A percentile compares a stretch with the other conserved stretches of the same genome.
Evolutionary conservation across 179 eudicot species (phyloP).

Genomic region (Gypsophila paniculata): DNA sequence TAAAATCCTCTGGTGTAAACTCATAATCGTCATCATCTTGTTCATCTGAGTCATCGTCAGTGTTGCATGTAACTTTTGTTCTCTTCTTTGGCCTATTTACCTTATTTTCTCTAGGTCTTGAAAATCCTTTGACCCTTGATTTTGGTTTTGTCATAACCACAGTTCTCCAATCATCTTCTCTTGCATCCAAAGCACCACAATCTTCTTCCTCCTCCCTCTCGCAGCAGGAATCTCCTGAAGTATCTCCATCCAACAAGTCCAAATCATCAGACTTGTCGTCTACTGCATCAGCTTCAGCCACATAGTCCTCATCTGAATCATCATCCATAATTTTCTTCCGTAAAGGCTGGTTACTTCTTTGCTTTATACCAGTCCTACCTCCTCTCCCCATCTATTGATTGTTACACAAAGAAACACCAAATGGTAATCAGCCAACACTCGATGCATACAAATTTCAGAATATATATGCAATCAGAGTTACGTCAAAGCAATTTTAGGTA

Average conservation of each 20-base stretch:
- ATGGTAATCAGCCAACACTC: slow-evolving; percentile 1
- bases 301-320: slow-evolving; percentile 70
- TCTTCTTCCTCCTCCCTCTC: slow-evolving; percentile 11
- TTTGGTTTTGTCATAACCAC: slow-evolving; percentile 26
- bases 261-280: slow-evolving; percentile 55
- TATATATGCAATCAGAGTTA: slow-evolving; percentile 15
- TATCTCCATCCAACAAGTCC: slow-evolving; percentile 46
- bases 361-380: slow-evolving; percentile 36
- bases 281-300: slow-evolving; percentile 50
- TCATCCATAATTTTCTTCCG: slow-evolving; percentile 34
- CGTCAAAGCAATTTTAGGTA: slow-evolving; percentile 2
- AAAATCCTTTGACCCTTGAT: slow-evolving; percentile 1
- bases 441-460: neutral
- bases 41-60: slow-evolving; percentile 34
- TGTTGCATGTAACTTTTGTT: slow-evolving; percentile 21
- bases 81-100: slow-evolving; percentile 16
- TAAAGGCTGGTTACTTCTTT: slow-evolving; percentile 22
- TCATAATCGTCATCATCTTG: slow-evolving; percentile 49
- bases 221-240: slow-evolving; percentile 32
- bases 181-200: slow-evolving; percentile 23
- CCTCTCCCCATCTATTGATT: slow-evolving; percentile 53
- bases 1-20: neutral
- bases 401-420: slow-evolving; percentile 15
- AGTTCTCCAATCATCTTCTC: slow-evolving; percentile 36
- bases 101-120: slow-evolving; percentile 17